Evolutionary conservation across 768 basidiomycete species (phyloP), one percentile per base, ranked within the genome.

Genomic region (Roridomyces roridus): DNA sequence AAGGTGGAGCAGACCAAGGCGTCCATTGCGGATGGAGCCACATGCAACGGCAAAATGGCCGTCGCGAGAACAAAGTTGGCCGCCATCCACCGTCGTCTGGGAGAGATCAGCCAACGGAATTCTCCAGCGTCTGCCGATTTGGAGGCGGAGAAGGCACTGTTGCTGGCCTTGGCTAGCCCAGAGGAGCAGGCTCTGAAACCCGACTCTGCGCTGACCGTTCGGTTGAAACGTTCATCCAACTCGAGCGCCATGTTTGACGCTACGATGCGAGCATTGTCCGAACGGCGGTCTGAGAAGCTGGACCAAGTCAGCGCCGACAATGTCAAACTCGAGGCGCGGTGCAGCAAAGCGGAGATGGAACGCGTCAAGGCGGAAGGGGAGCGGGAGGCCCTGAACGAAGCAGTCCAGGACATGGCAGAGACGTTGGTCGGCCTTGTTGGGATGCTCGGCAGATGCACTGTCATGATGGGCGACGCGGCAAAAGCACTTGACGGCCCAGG

Each of bases 161-260:
- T 95, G 15, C 80, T 79, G 50, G 81, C 87, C 26, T 76, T 95
- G 54, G 87, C 85, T 17, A 74, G 68, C 6, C 84, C 89, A 1
- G 91, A 94, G 68, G 92, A 94, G 68, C 80, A 85, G 50, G 82
- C 78, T 20, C 67, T 88, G 45, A 84, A 80, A 65, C 68, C 84
- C 2, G 79, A 82, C 42, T 90, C 91, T 8, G 68, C 80, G 0
- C 70, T 92, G 39, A 83, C 80, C 56, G 70, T 74, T 48, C 81
- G 86, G 51, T 68, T 91, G 25, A 83, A 85, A 65, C 84, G 87
- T 6, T 88, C 91, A 4, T 80, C 80, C 54, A 94, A 93, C 68
- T 86, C 91, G 5, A 80, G 76, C 58, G 85, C 88, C 28, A 89
- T 94, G 81, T 92, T 94, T 66, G 91, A 92, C 43, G 92, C 91